Evolutionary conservation across 441 rosid species (phyloP).

Genomic region (Populus hybrid): DNA sequence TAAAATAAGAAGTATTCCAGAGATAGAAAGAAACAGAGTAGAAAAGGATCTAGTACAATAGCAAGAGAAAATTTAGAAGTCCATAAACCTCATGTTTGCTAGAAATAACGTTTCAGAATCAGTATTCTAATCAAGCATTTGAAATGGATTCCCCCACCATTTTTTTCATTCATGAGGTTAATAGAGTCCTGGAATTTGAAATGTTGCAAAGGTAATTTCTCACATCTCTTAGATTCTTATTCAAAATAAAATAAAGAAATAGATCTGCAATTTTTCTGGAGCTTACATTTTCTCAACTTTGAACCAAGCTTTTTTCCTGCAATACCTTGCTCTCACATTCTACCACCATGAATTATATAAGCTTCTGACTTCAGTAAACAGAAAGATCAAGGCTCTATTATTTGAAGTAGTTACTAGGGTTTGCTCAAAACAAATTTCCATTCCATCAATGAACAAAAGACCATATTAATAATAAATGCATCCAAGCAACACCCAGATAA

Average conservation of each 20-base stretch:
- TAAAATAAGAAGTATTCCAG: background rate
- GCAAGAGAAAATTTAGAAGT: no score
- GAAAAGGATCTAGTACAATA: background rate
- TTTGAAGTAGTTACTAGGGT: background rate
- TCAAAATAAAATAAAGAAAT: background rate
- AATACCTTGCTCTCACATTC: conserved; percentile 2
- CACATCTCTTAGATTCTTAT: background rate
- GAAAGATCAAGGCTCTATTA: background rate
- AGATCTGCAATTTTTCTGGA: background rate
- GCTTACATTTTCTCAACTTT: background rate
- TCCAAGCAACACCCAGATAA: no score
- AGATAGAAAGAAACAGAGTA: background rate
- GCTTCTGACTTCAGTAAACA: background rate
- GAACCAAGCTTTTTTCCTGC: background rate
- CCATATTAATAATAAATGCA: no score
- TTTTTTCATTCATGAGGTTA: no score
- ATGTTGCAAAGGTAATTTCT: background rate
- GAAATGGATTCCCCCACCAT: no score
- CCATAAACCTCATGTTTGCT: no score
- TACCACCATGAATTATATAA: background rate
- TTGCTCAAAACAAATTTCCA: background rate
- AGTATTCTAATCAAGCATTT: no score
- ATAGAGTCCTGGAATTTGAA: no score
- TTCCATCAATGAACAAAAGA: background rate
- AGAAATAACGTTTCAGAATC: no score